phyloP scores from a whole-genome alignment of 2,329 filamentous ascomycete species.

The Verticillium dahliae region DNA sequence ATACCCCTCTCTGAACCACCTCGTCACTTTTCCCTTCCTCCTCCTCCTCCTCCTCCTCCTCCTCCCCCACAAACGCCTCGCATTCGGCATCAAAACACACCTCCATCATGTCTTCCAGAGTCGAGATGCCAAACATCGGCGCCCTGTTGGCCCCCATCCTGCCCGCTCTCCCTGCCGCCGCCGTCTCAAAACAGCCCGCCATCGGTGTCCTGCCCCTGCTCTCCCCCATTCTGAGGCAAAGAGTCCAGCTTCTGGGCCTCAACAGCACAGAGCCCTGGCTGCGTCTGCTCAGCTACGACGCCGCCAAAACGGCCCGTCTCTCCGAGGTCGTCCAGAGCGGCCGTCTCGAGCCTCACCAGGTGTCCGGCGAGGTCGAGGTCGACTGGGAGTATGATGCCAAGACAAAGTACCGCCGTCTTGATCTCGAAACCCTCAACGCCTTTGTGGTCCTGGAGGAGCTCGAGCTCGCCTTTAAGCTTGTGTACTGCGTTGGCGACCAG shows the following conservation, averaged over 20 bases:
- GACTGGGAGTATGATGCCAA: conserved; percentile 60
- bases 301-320: conserved; percentile 48
- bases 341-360: conserved; percentile 70
- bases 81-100: background rate
- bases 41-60: background rate
- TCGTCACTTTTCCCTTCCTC: background rate
- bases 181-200: conserved; percentile 51
- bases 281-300: conserved; percentile 63
- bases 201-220: conserved; percentile 51
- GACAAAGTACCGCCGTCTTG: conserved; percentile 59
- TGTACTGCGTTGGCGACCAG: conserved; percentile 63
- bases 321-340: conserved; percentile 56
- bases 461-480: conserved; percentile 56
- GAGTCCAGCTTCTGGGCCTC: conserved; percentile 58
- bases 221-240: conserved; percentile 59
- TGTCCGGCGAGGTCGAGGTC: conserved; percentile 72
- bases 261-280: conserved; percentile 64
- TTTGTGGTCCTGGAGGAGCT: conserved; percentile 56
- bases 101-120: conserved; percentile 1
- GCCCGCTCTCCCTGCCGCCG: conserved; percentile 51
- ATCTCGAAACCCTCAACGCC: conserved; percentile 68
- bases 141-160: conserved; percentile 50
- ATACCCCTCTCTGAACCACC: background rate
- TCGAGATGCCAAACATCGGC: conserved; percentile 27
- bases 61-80: conserved; percentile 4